Evolutionary conservation across 2,329 filamentous ascomycete genomes (phyloP), one percentile per base, ranked within the genome.

Genomic region (Gaeumannomyces sp.): DNA sequence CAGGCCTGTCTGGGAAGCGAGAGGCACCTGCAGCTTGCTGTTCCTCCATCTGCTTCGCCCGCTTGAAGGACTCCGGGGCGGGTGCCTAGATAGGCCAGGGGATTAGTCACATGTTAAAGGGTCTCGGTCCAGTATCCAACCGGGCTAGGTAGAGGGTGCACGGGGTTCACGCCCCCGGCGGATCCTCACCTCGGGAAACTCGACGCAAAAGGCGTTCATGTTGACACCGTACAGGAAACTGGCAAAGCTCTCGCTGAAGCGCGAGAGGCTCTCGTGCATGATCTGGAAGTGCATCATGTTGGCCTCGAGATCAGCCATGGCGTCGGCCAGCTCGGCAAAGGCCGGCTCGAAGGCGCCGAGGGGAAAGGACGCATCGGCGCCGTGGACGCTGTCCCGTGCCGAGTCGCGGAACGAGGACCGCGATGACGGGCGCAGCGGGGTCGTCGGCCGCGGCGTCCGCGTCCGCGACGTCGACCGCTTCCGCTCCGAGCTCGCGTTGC

Each of bases 201-300:
- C 95, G 38, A 98, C 93, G 75, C 94, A 98, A 75, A 98, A 99
- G 1, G 95, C 95, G 76, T 97, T 98, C 93, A 99, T 97, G 74
- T 98, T 98, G 74, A 99, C 77, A 2, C 95, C 95, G 72, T 98
- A 99, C 60, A 99, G 79, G 72, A 99, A 98, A 70, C 90, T 92
- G 1, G 93, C 93, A 76, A 99, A 99, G 73, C 91, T 96, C 81
- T 99, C 95, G 76, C 89, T 94, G 77, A 99, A 99, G 31, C 95
- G 87, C 29, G 92, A 87, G 70, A 99, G 78, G 72, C 92, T 96
- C 80, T 98, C 94, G 73, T 99, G 93, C 89, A 99, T 96, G 68
- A 97, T 80, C 76, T 98, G 94, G 70, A 99, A 88, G 75, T 97
- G 93, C 89, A 96, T 92, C 81, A 98, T 93, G 76, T 99, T 98